Evolutionary conservation across 2,329 filamentous ascomycete species (phyloP), one percentile per base, ranked within the genome.

Genomic region (Neofusicoccum parvum): DNA sequence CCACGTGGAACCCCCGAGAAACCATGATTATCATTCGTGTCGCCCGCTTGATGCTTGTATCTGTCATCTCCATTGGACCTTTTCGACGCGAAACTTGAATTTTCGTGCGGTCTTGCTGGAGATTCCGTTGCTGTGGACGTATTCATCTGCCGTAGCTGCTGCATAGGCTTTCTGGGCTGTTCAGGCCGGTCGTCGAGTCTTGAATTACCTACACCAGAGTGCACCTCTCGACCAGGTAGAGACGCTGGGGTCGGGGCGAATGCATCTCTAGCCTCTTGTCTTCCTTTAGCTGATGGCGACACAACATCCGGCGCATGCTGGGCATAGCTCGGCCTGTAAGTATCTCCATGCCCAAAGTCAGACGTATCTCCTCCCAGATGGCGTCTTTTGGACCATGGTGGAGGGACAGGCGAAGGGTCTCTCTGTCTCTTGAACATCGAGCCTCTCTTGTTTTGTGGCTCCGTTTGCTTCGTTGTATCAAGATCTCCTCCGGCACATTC

Each of bases 361-460:
- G 41, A 32, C n/a, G 56, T 10, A 17, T 60, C 34, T 37, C 32
- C 37, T 9, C 48, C 56, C 56, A 27, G 56, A 5, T 45, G 56
- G 32, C 43, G 56, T 27, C 43, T 48, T 37, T 60, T 46, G 27
- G 41, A 15, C 41, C 43, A 15, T 9, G 32, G 5, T 14, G 43
- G 45, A 23, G n/a, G 6, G 12, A 48, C 41, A 37, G 17, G 41
- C 17, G 34, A 46, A n/a, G 15, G n/a, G 36, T 48, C 43, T 37
- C 56, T 60, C 6, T 11, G 32, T 43, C 43, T 60, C 37, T 60
- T 60, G n/a, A 32, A 60, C 56, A 60, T 60, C 20, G 56, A 23
- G n/a, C 41, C 32, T n/a, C 12, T 9, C 17, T 48, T 37, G 14
- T 45, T 12, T 7, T 27, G 12, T 10, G 32, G 27, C 2, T 9